Base-by-base conservation (phyloP, 176 grass and related monocot species). In the Ensete glaucum region DNA sequence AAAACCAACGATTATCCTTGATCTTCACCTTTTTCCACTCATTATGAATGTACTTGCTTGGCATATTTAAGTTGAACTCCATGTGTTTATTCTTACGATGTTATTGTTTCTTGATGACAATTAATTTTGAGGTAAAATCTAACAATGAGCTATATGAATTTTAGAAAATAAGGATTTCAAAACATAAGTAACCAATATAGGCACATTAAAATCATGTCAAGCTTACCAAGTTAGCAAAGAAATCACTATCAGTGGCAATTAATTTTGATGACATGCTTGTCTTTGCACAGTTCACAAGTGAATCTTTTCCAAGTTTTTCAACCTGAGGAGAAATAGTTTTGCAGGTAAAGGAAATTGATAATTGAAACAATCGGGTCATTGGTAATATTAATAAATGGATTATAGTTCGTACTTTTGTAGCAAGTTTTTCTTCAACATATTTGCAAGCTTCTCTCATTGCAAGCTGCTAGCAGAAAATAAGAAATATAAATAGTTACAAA, bases 241-340 rank as follows among this genome's bases (percentile, higher is more conserved):
- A 98, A 82, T 94, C 90, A 87, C 82, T 89, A 72, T 98, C 90
- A 43, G 55, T 83, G 13, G 84, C 69, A 51, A 98, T 89, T 73
- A 98, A 79, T 77, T 98, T 98, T 0, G 95, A 94, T 22, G 95
- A 98, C 90, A 98, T 98, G 86, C 95, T 98, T 53, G 95, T 98
- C 82, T 94, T 98, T 77, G 90, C 90, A 82, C 86, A 94, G 82
- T 98, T 98, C 49, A 91, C 77, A 77, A 94, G 88, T n/a, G 86
- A 94, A 87, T 89, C 86, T 66, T 98, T 94, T 27, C 90, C 94
- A 79, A 98, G 90, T 59, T 89, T 91, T 59, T 98, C 88, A 77
- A 98, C 95, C 90, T 98, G 83, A 78, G 84, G 66, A 50, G 20
- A 16, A 16, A 83, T 56, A 6, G 27, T 71, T 78, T 53, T 75